Conservation (phyloP, 768 basidiomycete species). For the Tylopilus sp. region DNA sequence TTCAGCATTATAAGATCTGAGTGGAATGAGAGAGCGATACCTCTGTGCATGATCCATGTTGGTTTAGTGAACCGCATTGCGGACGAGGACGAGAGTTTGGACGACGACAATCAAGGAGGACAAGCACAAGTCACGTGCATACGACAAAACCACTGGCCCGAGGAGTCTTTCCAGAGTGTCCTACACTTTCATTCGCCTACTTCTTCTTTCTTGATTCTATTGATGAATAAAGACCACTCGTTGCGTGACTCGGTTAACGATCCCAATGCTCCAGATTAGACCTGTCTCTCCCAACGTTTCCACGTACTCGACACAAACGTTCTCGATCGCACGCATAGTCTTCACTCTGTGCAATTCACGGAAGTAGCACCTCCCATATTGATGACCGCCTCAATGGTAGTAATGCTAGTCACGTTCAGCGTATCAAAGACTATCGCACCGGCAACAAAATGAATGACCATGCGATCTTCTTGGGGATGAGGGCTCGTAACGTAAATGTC, state of each 20-base stretch:
- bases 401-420: conserved; percentile 10
- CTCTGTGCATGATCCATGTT: conserved; percentile 82
- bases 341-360: conserved; percentile 42
- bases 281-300: conserved; percentile 66
- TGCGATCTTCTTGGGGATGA: conserved; percentile 20
- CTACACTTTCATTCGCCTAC: no score
- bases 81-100: not conserved
- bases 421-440: conserved; percentile 12
- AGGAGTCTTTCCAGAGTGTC: no score
- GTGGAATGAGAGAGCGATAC: conserved; percentile 21
- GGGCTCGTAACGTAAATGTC: conserved; percentile 35
- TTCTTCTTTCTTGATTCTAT: no score
- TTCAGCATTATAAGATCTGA: not conserved
- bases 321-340: conserved; percentile 41
- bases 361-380: conserved; percentile 35
- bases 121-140: conserved; percentile 5
- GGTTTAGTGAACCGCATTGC: conserved; percentile 86
- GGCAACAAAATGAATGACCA: conserved; percentile 14
- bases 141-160: no score
- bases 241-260: conserved; percentile 27
- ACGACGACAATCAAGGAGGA: not conserved
- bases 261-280: conserved; percentile 66
- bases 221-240: conserved; percentile 29
- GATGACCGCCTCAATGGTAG: conserved; percentile 18
- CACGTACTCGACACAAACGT: conserved; percentile 53